Percentiles rank a stretch among this genome's conserved stretches.
phyloP scores from a whole-genome alignment of 140 eudicot species.

The Eryngium alpinum region DNA sequence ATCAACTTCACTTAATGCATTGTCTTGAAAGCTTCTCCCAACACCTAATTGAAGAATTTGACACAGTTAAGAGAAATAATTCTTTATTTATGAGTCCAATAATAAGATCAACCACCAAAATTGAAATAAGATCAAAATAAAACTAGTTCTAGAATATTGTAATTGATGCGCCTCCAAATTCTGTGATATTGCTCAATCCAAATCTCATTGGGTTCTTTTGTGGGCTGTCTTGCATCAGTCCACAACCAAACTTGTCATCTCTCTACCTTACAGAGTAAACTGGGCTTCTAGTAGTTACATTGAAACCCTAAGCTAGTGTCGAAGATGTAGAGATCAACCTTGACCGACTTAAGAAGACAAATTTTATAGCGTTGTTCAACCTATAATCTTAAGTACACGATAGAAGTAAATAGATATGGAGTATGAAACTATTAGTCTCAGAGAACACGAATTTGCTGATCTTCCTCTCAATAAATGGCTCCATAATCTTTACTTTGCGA shows the following conservation, averaged over 20 bases:
- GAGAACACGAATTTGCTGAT: background rate
- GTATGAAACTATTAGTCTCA: no score
- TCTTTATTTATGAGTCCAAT: background rate
- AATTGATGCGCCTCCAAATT: no score
- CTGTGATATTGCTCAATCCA: no score
- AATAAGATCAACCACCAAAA: no score
- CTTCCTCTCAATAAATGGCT: background rate
- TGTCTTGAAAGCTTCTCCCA: constrained; percentile 55
- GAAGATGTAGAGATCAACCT: background rate
- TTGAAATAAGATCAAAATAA: no score
- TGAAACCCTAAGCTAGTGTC: background rate
- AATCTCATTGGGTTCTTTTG: no score
- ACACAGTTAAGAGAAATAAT: background rate
- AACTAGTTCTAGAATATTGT: no score
- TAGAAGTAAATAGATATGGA: background rate
- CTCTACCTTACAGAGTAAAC: background rate
- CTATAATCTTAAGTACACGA: background rate
- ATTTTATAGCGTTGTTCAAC: background rate
- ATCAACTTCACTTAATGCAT: constrained; percentile 51
- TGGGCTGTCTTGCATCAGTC: no score
- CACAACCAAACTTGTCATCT: background rate
- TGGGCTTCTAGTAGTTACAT: background rate
- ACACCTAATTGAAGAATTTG: constrained; percentile 26
- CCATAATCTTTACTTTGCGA: background rate
- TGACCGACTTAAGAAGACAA: background rate